phyloP scores from a whole-genome alignment of 257 asterid species.

The Solanum bukasovii region DNA sequence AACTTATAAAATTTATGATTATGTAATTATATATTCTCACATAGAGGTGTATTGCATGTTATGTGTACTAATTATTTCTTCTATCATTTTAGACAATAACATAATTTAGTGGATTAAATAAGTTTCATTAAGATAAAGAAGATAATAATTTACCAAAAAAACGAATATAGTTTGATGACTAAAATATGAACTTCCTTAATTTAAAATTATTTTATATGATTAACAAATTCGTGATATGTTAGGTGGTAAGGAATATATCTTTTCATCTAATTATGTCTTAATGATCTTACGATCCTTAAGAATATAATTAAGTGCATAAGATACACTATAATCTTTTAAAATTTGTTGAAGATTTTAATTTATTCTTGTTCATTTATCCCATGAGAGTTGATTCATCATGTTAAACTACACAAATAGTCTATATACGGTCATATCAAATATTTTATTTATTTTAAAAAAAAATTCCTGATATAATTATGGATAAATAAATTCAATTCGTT shows the following conservation, averaged over 20 bases:
- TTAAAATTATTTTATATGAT: background rate
- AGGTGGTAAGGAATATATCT: too few relatives aligned
- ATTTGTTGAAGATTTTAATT: background rate
- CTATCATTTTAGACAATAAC: background rate
- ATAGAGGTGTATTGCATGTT: background rate
- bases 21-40: background rate
- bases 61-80: background rate
- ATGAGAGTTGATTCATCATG: background rate
- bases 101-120: background rate
- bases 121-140: background rate
- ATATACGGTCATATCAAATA: background rate
- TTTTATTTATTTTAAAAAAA: background rate
- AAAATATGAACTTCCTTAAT: background rate
- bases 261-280: too few relatives aligned
- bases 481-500: too few relatives aligned
- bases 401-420: background rate
- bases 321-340: background rate
- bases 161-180: background rate
- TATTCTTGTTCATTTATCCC: background rate
- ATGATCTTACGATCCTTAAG: too few relatives aligned
- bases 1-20: background rate
- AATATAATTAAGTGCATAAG: background rate
- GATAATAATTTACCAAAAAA: background rate
- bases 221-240: too few relatives aligned
- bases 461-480: too few relatives aligned